Percentiles rank a stretch among this genome's conserved stretches.
Conservation (phyloP, 1,284 basidiomycete species). For the Tilletia setariae region DNA sequence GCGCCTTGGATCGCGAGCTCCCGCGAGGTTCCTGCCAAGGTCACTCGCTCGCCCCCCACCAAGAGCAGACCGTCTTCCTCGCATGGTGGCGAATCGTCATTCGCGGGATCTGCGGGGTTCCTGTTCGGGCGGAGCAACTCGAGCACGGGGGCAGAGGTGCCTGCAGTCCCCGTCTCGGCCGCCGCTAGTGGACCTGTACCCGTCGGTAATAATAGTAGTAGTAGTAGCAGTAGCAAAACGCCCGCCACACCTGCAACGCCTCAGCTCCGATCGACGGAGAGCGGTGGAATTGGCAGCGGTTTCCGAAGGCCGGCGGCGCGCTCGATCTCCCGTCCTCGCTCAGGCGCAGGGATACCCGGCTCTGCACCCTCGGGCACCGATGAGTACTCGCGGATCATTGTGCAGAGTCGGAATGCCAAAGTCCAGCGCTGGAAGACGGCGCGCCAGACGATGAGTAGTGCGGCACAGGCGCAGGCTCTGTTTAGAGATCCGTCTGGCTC, state of each 20-base stretch:
- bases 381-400: slow-evolving; percentile 61
- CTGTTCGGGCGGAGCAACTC: slow-evolving; percentile 24
- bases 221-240: background rate
- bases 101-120: background rate
- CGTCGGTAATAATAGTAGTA: no score
- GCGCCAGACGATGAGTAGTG: background rate
- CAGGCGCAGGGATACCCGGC: background rate
- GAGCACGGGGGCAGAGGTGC: background rate
- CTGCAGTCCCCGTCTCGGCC: background rate
- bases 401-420: slow-evolving; percentile 61
- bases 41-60: slow-evolving; percentile 1
- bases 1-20: slow-evolving; percentile 46
- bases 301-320: background rate
- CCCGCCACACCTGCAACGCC: background rate
- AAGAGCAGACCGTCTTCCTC: slow-evolving; percentile 15
- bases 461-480: background rate
- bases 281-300: background rate
- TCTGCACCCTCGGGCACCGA: slow-evolving; percentile 54
- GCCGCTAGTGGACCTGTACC: background rate
- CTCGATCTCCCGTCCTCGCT: background rate
- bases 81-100: background rate
- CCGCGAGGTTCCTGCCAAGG: slow-evolving; percentile 26
- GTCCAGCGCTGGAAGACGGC: slow-evolving; percentile 58
- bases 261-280: background rate
- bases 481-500: background rate